These are phyloP conservation scores for Omphalea diandra DNA, from an alignment of 441 rosid genomes.

Conservation along the genomic window DNA sequence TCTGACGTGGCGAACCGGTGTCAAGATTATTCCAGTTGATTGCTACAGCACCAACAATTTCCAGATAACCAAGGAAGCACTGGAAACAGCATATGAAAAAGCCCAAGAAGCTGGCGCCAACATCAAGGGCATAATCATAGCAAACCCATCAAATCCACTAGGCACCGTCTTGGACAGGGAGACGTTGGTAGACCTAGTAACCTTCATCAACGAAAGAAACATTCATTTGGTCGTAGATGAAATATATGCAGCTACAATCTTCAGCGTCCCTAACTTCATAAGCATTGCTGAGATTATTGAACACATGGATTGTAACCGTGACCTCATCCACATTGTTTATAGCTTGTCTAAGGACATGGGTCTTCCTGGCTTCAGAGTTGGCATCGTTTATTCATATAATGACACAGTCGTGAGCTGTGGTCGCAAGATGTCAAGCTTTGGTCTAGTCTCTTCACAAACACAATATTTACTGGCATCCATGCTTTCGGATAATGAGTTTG, in stretches of 20 bases:
- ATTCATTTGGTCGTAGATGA: constrained; percentile 85
- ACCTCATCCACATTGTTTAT: constrained; percentile 73
- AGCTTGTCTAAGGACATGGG: constrained; percentile 97
- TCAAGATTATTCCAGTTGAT: constrained; percentile 65
- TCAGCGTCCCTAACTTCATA: constrained; percentile 46
- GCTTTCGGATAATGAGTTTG: constrained; percentile 68
- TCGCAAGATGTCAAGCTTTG: constrained; percentile 88
- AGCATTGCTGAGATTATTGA: constrained; percentile 68
- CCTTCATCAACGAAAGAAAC: constrained; percentile 61
- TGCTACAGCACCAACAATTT: constrained; percentile 68
- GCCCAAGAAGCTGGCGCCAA: constrained; percentile 48
- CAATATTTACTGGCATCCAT: constrained; percentile 67
- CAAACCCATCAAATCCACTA: constrained; percentile 93
- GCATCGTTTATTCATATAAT: constrained; percentile 84
- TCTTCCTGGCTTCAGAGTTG: constrained; percentile 83
- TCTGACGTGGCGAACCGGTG: constrained; percentile 85
- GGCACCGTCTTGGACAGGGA: constrained; percentile 67
- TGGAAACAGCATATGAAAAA: constrained; percentile 62
- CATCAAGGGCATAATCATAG: constrained; percentile 72
- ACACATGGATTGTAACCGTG: constrained; percentile 37
- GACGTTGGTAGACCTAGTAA: constrained; percentile 48
- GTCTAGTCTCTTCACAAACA: constrained; percentile 81
- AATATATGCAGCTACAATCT: constrained; percentile 79
- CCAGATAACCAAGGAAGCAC: constrained; percentile 55
- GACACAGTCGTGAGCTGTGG: constrained; percentile 60